Evolutionary conservation across 306 rosid species (phyloP).

Genomic region (Vigna unguiculata): DNA sequence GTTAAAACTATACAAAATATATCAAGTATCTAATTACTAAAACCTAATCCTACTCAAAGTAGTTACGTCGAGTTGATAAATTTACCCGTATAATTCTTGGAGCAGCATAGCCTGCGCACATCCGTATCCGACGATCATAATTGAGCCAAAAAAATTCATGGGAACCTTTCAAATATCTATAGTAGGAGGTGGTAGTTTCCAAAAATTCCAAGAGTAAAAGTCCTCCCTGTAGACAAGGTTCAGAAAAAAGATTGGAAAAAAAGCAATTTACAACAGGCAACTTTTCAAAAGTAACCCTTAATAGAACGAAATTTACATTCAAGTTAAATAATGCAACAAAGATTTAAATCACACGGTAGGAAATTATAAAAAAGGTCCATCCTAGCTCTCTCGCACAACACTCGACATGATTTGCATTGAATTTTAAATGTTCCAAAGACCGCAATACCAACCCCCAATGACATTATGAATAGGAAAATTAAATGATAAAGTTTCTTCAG

Average conservation of each 20-base stretch:
- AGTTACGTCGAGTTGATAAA: slow-evolving; percentile 31
- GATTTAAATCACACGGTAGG: slow-evolving; percentile 28
- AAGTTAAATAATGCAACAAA: slow-evolving; percentile 6
- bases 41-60: slow-evolving; percentile 8
- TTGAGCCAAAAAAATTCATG: slow-evolving; percentile 32
- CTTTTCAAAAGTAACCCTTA: slow-evolving; percentile 16
- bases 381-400: neutral
- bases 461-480: neutral
- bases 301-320: slow-evolving; percentile 6
- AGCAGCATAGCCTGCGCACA: slow-evolving; percentile 39
- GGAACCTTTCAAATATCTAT: slow-evolving; percentile 53
- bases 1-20: neutral
- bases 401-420: slow-evolving; percentile 33
- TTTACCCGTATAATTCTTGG: slow-evolving; percentile 51
- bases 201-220: slow-evolving; percentile 92
- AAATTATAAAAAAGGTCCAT: slow-evolving; percentile 2
- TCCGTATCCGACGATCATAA: slow-evolving; percentile 39
- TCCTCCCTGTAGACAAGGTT: slow-evolving; percentile 76
- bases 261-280: neutral
- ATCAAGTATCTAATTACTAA: slow-evolving; percentile 17
- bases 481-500: slow-evolving; percentile 35
- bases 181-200: slow-evolving; percentile 74
- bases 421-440: slow-evolving; percentile 32
- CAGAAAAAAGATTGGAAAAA: slow-evolving; percentile 14
- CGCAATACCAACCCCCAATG: slow-evolving; percentile 20